Percentiles rank a stretch among this genome's conserved stretches.
phyloP scores from a whole-genome alignment of 345 rosid genomes.

The Camelina laxa region DNA sequence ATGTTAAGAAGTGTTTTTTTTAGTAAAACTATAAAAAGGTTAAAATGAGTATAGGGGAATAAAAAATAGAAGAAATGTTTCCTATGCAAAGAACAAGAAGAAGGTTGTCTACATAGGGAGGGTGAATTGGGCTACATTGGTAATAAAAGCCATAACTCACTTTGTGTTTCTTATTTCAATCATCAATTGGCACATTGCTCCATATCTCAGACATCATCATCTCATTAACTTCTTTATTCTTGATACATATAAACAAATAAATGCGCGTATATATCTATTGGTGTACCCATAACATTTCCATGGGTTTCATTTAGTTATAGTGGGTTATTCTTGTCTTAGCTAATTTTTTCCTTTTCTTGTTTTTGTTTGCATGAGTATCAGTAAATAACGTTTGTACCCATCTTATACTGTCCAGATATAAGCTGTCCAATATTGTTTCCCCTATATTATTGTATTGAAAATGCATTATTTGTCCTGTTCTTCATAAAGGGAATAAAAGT shows the following conservation, averaged over 20 bases:
- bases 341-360: neutral
- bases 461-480: slow-evolving; percentile 47
- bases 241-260: neutral
- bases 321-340: slow-evolving; percentile 31
- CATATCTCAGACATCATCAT: slow-evolving; percentile 46
- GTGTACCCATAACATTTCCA: slow-evolving; percentile 57
- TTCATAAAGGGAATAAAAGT: slow-evolving; percentile 31
- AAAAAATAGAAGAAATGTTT: slow-evolving; percentile 56
- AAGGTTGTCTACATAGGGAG: slow-evolving; percentile 55
- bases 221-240: slow-evolving; percentile 40
- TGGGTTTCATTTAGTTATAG: slow-evolving; percentile 35
- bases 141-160: slow-evolving; percentile 60
- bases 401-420: slow-evolving; percentile 51
- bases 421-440: slow-evolving; percentile 30
- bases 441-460: slow-evolving; percentile 14
- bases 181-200: slow-evolving; percentile 61
- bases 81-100: slow-evolving; percentile 58
- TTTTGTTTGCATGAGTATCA: slow-evolving; percentile 38
- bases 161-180: slow-evolving; percentile 56
- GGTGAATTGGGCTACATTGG: slow-evolving; percentile 58
- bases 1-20: neutral
- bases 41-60: slow-evolving; percentile 44
- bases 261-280: neutral
- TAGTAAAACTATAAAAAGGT: slow-evolving; percentile 19
- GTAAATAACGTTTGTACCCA: slow-evolving; percentile 49